Evolutionary conservation across 345 rosid genomes (phyloP).

Genomic region (Salix dunnii): DNA sequence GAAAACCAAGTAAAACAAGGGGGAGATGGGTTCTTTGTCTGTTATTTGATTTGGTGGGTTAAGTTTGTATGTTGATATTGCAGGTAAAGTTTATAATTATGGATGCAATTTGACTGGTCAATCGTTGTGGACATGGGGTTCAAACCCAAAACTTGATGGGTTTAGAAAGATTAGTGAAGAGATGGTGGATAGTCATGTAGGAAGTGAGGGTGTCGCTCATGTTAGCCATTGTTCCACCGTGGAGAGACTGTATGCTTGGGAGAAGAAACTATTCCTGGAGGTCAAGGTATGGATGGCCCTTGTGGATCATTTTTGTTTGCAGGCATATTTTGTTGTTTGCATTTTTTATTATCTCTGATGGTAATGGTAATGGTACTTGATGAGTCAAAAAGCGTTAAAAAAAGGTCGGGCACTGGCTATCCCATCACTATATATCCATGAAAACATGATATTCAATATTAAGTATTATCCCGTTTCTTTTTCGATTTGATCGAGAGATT

Average conservation of each 20-base stretch:
- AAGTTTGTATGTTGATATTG: not conserved
- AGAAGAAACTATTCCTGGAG: constrained; percentile 83
- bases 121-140: constrained; percentile 68
- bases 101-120: constrained; percentile 59
- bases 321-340: not conserved
- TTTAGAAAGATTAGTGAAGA: constrained; percentile 37
- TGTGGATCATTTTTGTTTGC: not conserved
- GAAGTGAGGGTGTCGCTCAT: constrained; percentile 1
- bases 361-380: too few species aligned
- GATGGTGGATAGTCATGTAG: constrained; percentile 17
- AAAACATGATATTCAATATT: not conserved
- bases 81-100: constrained; percentile 56
- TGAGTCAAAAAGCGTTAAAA: not conserved
- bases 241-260: constrained; percentile 92
- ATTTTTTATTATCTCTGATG: not conserved
- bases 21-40: not conserved
- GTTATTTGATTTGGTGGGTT: not conserved
- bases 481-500: not conserved
- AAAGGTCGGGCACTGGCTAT: not conserved
- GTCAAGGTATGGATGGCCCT: constrained; percentile 60
- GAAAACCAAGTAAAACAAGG: not conserved
- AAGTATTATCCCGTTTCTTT: not conserved
- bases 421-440: not conserved
- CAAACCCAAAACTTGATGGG: constrained; percentile 49
- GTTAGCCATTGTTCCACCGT: constrained; percentile 75